Conservation (phyloP, 2,329 filamentous ascomycete genomes). For the Magnaporthiopsis incrustans region DNA sequence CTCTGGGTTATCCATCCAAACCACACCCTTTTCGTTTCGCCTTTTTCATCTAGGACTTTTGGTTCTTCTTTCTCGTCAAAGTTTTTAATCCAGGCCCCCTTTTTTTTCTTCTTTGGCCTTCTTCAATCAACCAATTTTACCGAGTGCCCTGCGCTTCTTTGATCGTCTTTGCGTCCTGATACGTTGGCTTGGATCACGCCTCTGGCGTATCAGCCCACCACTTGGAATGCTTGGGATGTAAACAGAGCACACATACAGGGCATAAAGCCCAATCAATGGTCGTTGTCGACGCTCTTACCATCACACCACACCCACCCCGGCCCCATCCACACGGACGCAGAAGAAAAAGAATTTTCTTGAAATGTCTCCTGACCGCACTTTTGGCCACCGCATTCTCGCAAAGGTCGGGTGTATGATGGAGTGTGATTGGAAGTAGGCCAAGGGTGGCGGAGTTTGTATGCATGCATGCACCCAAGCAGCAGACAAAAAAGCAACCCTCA, state of each 20-base stretch:
- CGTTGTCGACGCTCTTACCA: background rate
- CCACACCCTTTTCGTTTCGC: background rate
- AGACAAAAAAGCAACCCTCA: background rate
- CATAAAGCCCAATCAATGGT: no score
- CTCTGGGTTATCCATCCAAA: background rate
- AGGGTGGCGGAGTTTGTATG: no score
- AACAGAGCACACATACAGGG: no score
- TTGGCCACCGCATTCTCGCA: background rate
- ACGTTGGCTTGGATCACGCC: no score
- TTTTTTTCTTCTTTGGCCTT: background rate
- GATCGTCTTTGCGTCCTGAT: background rate
- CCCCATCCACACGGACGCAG: no score
- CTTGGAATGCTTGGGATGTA: no score
- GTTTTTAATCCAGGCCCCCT: background rate
- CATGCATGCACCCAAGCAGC: background rate
- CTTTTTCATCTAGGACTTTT: background rate
- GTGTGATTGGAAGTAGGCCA: background rate
- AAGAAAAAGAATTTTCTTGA: background rate
- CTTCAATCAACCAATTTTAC: background rate
- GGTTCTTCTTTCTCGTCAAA: background rate
- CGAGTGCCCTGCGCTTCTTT: background rate
- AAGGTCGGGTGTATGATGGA: background rate
- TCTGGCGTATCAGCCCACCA: no score
- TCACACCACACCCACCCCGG: background rate
- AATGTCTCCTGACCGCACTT: background rate